These are phyloP conservation scores for Musa schizocarpa DNA, from an alignment of 176 grass and related monocot genomes.

Conservation along the genomic window DNA sequence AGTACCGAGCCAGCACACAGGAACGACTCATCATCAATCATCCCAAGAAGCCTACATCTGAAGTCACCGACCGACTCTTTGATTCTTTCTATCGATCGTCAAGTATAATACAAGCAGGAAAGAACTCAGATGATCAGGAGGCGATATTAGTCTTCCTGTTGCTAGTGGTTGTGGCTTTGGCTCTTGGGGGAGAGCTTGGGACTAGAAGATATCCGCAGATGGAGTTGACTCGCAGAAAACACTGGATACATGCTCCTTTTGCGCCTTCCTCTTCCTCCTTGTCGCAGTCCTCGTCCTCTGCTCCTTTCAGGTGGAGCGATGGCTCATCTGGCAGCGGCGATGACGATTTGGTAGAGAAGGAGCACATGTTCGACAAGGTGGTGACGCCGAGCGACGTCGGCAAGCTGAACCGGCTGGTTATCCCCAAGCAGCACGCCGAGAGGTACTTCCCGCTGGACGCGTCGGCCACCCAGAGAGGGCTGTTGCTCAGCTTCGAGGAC, in stretches of 20 bases:
- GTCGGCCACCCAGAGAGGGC: slow-evolving; percentile 35
- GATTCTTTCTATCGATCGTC: neutral
- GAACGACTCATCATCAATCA: slow-evolving; percentile 11
- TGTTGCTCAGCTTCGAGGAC: slow-evolving; percentile 85
- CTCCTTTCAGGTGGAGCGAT: slow-evolving; percentile 10
- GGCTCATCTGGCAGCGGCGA: slow-evolving; percentile 5
- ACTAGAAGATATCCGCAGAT: neutral
- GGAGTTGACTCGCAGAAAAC: slow-evolving; percentile 28
- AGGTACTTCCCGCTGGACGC: slow-evolving; percentile 14
- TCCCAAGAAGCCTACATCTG: neutral
- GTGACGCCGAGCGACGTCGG: too few species aligned
- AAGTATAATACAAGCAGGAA: too few species aligned
- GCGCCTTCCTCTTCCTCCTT: slow-evolving; percentile 16
- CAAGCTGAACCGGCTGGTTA: too few species aligned
- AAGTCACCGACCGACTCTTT: slow-evolving; percentile 6
- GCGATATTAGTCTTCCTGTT: too few species aligned
- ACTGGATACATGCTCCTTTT: slow-evolving; percentile 1
- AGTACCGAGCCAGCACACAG: neutral
- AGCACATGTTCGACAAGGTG: slow-evolving; percentile 56
- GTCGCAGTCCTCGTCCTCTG: neutral
- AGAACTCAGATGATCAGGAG: too few species aligned
- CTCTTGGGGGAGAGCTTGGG: too few species aligned
- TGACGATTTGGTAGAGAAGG: slow-evolving; percentile 40
- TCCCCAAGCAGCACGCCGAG: too few species aligned
- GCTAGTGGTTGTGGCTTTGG: neutral